phyloP scores from a whole-genome alignment of 768 basidiomycete species.

The Sarcomyxa edulis region DNA sequence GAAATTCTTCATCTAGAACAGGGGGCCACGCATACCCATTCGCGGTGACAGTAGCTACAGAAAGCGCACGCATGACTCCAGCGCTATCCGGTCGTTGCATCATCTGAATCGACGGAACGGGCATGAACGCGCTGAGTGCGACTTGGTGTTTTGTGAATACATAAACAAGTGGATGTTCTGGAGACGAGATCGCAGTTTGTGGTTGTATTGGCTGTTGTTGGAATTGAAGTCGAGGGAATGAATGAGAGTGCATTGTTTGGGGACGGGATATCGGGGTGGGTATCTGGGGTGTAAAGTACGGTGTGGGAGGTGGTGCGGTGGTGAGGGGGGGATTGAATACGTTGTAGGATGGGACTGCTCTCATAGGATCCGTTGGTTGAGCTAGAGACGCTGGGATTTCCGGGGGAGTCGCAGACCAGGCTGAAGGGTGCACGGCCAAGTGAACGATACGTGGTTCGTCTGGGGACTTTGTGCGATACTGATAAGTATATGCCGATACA shows the following conservation, averaged over 20 bases:
- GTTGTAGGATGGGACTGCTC: no score
- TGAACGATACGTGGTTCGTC: conserved; percentile 63
- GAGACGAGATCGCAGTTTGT: no score
- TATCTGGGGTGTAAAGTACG: conserved; percentile 12
- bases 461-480: conserved; percentile 31
- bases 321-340: conserved; percentile 4
- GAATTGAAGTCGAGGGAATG: no score
- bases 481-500: conserved; percentile 2
- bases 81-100: neutral
- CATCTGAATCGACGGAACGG: no score
- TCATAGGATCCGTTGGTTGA: conserved; percentile 5
- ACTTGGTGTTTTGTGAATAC: no score
- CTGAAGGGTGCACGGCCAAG: conserved; percentile 75
- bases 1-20: conserved; percentile 42
- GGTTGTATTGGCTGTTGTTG: no score
- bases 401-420: conserved; percentile 60
- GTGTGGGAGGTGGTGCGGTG: conserved; percentile 12
- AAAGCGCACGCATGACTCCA: neutral
- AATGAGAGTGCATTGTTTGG: no score
- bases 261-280: no score
- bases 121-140: no score
- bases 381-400: conserved; percentile 17
- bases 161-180: no score
- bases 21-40: conserved; percentile 44
- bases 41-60: neutral